Base-by-base conservation (phyloP, 768 basidiomycete species). In the Brasilioporus rufonigricans region DNA sequence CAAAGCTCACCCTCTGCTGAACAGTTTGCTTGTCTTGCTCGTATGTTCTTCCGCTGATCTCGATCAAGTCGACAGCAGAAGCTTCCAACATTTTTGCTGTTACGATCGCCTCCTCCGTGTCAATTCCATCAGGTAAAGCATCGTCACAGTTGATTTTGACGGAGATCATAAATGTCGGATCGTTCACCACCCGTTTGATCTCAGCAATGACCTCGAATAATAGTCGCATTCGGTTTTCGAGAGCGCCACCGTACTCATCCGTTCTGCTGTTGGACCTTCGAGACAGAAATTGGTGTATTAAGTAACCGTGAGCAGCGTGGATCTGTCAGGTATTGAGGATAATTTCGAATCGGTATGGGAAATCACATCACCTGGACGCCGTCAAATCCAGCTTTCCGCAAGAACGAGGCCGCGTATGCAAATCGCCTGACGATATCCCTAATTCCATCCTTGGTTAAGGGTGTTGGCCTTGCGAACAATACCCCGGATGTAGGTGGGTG, bases 321-420 rank as follows among this genome's bases (percentile, higher is more conserved):
- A 81, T 63, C 74, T 78, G 16, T 1, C 13, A 21, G 16, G n/a
- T 11, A 39, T 4, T 58, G 1, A 56, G 39, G 4, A 0, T 14
- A 13, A 8, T 8, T 38, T 4, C 13, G 4, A 14, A 35, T 10
- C 26, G 23, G 24, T 2, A 16, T 12, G 6, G n/a, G 19, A 26
- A 26, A 36, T 44, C 14, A 11, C 3, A 27, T 56, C 40, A 78
- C 70, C 69, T 85, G 82, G 5, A 82, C 73, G 14, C 86, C 89
- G 56, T 90, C 87, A 57, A 89, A 89, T 0, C 84, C 87, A 26
- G 87, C 86, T 21, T 63, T 60, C 44, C 74, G 62, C 11, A 85
- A 73, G 12, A 82, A 82, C 26, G 71, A 71, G 4, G 87, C 84
- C 2, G 82, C 84, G 14, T 74, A 69, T 6, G 74, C 80, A 59